Conservation (phyloP, 257 asterid genomes). For the Capsicum baccatum region DNA sequence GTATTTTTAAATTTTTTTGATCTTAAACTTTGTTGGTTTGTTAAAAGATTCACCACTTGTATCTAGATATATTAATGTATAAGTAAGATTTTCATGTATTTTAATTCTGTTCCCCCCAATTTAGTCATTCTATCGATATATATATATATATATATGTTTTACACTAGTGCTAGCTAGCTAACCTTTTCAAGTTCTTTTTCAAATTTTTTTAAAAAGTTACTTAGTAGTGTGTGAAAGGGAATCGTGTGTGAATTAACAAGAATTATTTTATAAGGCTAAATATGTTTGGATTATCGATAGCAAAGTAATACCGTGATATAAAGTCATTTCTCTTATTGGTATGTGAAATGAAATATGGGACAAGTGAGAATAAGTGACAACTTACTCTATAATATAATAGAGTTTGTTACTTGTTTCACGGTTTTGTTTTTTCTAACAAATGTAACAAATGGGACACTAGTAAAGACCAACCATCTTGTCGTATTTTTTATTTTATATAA, state of each 20-base stretch:
- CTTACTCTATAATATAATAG: background rate
- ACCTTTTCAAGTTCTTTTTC: too few species aligned
- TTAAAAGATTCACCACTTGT: background rate
- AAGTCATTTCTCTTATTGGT: background rate
- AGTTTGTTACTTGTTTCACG: background rate
- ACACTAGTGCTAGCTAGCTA: too few species aligned
- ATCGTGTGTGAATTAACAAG: too few species aligned
- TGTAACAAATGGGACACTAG: background rate
- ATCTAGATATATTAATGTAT: background rate
- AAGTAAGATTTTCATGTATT: constrained; percentile 8
- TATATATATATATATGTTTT: too few species aligned
- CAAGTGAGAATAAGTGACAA: background rate
- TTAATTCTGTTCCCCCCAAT: background rate
- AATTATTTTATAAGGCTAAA: too few species aligned
- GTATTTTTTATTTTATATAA: background rate
- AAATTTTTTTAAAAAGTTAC: too few species aligned
- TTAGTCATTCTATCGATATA: background rate
- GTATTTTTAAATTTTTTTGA: too few species aligned
- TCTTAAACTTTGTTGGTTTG: too few species aligned
- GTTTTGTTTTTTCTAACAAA: background rate
- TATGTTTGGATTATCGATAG: too few species aligned
- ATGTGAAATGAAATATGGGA: background rate
- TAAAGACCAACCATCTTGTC: too few species aligned
- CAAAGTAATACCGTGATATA: background rate
- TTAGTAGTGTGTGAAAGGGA: too few species aligned